phyloP scores from a whole-genome alignment of 2,329 filamentous ascomycete species.

The Trichoderma aggressivum region DNA sequence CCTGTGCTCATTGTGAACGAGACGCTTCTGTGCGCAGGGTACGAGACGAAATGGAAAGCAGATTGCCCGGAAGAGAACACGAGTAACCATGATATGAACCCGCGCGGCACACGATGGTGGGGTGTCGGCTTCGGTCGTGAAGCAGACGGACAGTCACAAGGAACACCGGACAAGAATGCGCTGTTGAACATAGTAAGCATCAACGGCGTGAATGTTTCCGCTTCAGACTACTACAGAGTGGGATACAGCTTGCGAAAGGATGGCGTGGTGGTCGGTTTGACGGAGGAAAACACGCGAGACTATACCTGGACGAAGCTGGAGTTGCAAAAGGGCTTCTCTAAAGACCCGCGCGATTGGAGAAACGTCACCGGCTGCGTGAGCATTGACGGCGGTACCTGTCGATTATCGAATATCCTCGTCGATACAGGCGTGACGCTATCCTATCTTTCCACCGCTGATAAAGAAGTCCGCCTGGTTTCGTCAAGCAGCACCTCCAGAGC shows the following conservation, averaged over 20 bases:
- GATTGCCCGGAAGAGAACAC: not conserved
- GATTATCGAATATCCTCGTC: not conserved
- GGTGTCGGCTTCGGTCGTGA: not conserved
- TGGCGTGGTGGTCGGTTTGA: not conserved
- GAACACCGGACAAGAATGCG: not conserved
- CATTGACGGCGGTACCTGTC: not conserved
- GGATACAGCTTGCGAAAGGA: not conserved
- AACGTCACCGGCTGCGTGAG: not conserved
- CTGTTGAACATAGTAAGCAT: not conserved
- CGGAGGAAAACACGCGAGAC: not conserved
- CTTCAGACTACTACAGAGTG: not conserved
- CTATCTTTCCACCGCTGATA: not conserved
- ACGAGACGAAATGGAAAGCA: not conserved
- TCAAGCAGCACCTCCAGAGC: not conserved
- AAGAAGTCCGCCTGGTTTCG: not conserved
- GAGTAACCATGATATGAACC: not conserved
- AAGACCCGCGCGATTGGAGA: not conserved
- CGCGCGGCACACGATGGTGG: not conserved
- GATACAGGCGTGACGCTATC: not conserved
- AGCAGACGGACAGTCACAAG: not conserved
- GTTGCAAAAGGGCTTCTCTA: not conserved
- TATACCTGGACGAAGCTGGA: not conserved
- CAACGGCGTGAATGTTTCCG: not conserved
- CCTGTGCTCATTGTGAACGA: not conserved
- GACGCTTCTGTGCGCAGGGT: not conserved